A percentile compares a stretch with the other conserved stretches of the same genome.
phyloP scores from a whole-genome alignment of 176 grass and related monocot species.

The Thalia dealbata region DNA sequence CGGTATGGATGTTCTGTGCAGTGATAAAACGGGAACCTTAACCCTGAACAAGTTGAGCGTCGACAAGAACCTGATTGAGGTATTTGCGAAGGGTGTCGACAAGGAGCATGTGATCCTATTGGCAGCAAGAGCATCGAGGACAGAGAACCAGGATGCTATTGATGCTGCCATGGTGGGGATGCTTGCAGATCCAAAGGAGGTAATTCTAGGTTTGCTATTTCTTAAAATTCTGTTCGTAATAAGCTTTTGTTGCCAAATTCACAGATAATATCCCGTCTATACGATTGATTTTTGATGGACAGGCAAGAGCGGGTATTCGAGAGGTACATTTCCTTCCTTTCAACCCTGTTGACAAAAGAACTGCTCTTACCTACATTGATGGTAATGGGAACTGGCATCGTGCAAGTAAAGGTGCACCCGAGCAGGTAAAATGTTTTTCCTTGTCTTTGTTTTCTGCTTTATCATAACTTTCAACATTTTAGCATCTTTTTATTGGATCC shows the following conservation, averaged over 20 bases:
- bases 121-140: constrained; percentile 63
- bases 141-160: constrained; percentile 98
- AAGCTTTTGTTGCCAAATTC: not conserved
- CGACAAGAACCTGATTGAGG: constrained; percentile 56
- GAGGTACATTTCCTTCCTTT: constrained; percentile 90
- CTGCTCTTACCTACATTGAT: constrained; percentile 70
- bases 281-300: constrained; percentile 5
- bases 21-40: constrained; percentile 94
- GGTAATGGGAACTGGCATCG: constrained; percentile 52
- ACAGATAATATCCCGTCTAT: not conserved
- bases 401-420: constrained; percentile 88
- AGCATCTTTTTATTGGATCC: no score
- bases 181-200: constrained; percentile 78
- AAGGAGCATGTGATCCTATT: constrained; percentile 33
- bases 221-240: not conserved
- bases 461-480: not conserved
- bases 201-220: constrained; percentile 8
- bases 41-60: constrained; percentile 82
- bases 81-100: constrained; percentile 37
- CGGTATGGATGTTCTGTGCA: constrained; percentile 80
- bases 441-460: not conserved
- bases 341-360: constrained; percentile 96
- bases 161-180: constrained; percentile 79
- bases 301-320: constrained; percentile 64
- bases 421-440: constrained; percentile 33